phyloP scores from a whole-genome alignment of 352 stramenopile species.

The Achlya hypogyna region DNA sequence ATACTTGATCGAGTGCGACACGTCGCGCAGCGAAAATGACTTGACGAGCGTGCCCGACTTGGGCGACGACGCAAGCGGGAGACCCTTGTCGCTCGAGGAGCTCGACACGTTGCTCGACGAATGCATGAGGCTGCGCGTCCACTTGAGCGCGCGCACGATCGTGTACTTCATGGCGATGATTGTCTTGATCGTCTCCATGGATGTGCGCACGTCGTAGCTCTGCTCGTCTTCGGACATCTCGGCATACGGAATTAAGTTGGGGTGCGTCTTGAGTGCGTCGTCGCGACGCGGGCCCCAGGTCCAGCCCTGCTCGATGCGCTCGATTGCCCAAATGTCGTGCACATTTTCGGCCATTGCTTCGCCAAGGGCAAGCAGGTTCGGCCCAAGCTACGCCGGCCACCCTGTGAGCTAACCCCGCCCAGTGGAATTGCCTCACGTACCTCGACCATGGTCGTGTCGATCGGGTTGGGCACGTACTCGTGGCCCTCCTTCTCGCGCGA shows the following conservation, averaged over 20 bases:
- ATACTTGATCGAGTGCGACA: slow-evolving; percentile 68
- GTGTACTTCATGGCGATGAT: slow-evolving; percentile 85
- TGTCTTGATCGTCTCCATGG: slow-evolving; percentile 82
- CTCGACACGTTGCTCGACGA: slow-evolving; percentile 26
- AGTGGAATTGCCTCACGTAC: slow-evolving; percentile 27
- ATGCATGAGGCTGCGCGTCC: slow-evolving; percentile 52
- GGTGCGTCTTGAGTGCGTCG: slow-evolving; percentile 62
- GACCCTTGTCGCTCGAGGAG: slow-evolving; percentile 33
- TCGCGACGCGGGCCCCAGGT: slow-evolving; percentile 58
- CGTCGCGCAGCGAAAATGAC: slow-evolving; percentile 56
- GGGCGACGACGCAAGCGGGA: slow-evolving; percentile 23
- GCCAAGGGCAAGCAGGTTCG: slow-evolving; percentile 14
- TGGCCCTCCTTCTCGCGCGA: slow-evolving; percentile 82
- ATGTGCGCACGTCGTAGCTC: slow-evolving; percentile 76
- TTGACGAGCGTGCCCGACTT: slow-evolving; percentile 41
- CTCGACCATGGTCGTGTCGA: slow-evolving; percentile 68
- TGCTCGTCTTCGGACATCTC: slow-evolving; percentile 72
- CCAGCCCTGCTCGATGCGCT: slow-evolving; percentile 81
- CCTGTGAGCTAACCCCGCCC: background rate
- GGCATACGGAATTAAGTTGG: slow-evolving; percentile 77
- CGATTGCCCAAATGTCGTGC: slow-evolving; percentile 80
- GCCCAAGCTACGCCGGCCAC: slow-evolving; percentile 8
- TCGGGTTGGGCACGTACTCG: slow-evolving; percentile 78
- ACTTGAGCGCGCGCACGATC: slow-evolving; percentile 57
- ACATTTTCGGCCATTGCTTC: slow-evolving; percentile 60